A percentile compares a stretch with the other conserved stretches of the same genome.
Conservation (phyloP, 345 rosid genomes). For the Bruguiera parviflora region DNA sequence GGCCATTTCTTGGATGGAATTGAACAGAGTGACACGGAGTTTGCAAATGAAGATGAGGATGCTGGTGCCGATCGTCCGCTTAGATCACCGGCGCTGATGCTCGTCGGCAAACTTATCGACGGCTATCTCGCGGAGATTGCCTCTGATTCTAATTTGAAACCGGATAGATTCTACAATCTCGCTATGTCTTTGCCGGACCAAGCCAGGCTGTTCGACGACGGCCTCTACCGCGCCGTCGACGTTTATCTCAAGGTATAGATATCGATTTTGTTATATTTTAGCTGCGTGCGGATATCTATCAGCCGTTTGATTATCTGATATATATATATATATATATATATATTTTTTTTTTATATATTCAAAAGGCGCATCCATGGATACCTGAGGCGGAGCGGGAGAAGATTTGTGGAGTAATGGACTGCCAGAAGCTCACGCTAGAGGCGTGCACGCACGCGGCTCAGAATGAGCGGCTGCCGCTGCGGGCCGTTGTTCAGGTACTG, state of each 20-base stretch:
- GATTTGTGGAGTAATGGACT: slow-evolving; percentile 79
- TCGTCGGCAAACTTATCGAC: slow-evolving; percentile 86
- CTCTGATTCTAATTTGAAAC: slow-evolving; percentile 82
- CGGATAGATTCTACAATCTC: slow-evolving; percentile 65
- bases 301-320: not conserved
- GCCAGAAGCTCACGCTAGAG: slow-evolving; percentile 85
- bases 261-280: no score
- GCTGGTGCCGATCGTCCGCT: slow-evolving; percentile 12
- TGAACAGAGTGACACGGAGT: slow-evolving; percentile 27
- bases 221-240: slow-evolving; percentile 96
- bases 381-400: slow-evolving; percentile 80
- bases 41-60: slow-evolving; percentile 27
- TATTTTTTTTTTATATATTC: not conserved
- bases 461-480: slow-evolving; percentile 89
- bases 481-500: slow-evolving; percentile 92
- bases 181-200: slow-evolving; percentile 72
- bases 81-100: slow-evolving; percentile 58
- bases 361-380: slow-evolving; percentile 89
- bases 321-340: not conserved
- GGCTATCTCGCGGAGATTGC: slow-evolving; percentile 91
- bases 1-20: slow-evolving; percentile 59
- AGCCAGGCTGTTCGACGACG: slow-evolving; percentile 89
- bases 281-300: no score
- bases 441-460: slow-evolving; percentile 99
- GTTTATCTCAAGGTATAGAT: slow-evolving; percentile 76